Percentiles rank a stretch among this genome's conserved stretches.
Conservation (phyloP, 495 filamentous ascomycete genomes). For the Trypethelium eluteriae region DNA sequence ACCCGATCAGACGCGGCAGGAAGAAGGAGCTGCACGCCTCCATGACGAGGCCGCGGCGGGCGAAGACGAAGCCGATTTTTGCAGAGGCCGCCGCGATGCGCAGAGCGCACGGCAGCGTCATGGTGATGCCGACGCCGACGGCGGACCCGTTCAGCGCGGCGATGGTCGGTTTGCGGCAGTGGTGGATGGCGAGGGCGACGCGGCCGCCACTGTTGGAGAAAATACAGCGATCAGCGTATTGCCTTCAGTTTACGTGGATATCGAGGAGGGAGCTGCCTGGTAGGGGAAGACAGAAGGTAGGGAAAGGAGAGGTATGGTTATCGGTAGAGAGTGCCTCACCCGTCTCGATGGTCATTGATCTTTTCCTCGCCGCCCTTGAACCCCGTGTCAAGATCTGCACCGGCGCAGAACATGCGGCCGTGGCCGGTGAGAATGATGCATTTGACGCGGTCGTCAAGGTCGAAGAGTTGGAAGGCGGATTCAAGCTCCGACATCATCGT, state of each 20-base stretch:
- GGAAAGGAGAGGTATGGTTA: background rate
- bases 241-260: background rate
- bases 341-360: constrained; percentile 41
- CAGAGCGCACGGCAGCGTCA: constrained; percentile 56
- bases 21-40: constrained; percentile 59
- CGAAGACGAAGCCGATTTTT: constrained; percentile 60
- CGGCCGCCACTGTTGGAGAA: constrained; percentile 42
- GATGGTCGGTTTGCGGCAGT: constrained; percentile 57
- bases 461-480: constrained; percentile 47
- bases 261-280: too few relatives aligned
- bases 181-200: constrained; percentile 52
- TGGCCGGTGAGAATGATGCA: constrained; percentile 51
- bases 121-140: constrained; percentile 61
- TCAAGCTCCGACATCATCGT: constrained; percentile 50
- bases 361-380: constrained; percentile 35
- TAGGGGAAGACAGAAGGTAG: too few relatives aligned
- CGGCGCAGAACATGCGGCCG: constrained; percentile 57
- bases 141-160: constrained; percentile 58
- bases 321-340: constrained; percentile 28
- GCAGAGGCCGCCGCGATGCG: constrained; percentile 48
- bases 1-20: constrained; percentile 53
- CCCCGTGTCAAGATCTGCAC: constrained; percentile 56
- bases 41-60: constrained; percentile 52
- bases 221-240: background rate
- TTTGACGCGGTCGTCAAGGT: constrained; percentile 45